Evolutionary conservation across 2,329 filamentous ascomycete genomes (phyloP).

Genomic region (Chalara sp.): DNA sequence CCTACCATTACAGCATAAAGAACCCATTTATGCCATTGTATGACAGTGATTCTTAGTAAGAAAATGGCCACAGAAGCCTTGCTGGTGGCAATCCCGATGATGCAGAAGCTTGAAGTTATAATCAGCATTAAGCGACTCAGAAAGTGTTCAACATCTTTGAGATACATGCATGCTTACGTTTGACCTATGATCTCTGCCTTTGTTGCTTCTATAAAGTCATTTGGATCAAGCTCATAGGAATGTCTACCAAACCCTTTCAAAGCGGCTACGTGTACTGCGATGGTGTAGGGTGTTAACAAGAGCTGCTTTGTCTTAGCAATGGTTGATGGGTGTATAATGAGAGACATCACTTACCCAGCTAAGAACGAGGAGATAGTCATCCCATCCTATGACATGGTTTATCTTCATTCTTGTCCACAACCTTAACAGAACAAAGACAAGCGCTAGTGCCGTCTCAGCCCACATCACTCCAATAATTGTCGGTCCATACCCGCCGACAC

Average conservation of each 20-base stretch:
- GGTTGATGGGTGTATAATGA: too few species aligned
- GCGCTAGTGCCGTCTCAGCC: constrained; percentile 8
- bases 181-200: constrained; percentile 12
- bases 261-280: constrained; percentile 1
- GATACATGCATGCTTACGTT: constrained; percentile 3
- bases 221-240: background rate
- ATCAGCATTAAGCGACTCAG: too few species aligned
- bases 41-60: constrained; percentile 9
- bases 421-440: constrained; percentile 7
- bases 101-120: constrained; percentile 3
- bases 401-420: constrained; percentile 8
- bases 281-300: constrained; percentile 8
- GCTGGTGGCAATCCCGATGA: constrained; percentile 10
- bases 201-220: constrained; percentile 4
- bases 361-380: constrained; percentile 9
- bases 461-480: constrained; percentile 10
- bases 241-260: constrained; percentile 9
- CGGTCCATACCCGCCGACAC: constrained; percentile 6
- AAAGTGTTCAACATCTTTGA: too few species aligned
- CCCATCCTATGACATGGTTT: constrained; percentile 4
- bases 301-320: background rate
- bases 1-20: constrained; percentile 6
- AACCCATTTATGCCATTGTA: constrained; percentile 8
- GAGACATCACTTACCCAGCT: constrained; percentile 4
- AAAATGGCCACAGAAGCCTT: constrained; percentile 11